These are phyloP conservation scores for Periconia macrospinosa DNA, from an alignment of 2,329 filamentous ascomycete species.

Conservation along the genomic window DNA sequence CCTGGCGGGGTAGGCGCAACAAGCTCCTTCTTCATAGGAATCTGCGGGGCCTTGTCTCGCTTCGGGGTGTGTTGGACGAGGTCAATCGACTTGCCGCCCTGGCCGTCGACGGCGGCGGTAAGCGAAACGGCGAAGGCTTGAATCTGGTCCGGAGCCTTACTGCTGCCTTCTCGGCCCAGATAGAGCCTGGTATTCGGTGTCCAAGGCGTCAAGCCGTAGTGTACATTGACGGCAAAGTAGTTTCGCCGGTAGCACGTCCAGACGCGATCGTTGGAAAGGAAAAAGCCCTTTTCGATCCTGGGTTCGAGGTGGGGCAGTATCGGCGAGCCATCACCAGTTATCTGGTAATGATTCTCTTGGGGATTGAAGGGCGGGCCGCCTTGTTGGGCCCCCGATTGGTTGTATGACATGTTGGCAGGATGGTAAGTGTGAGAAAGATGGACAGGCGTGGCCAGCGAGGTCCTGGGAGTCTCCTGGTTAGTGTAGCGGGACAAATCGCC, in stretches of 20 bases:
- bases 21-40: conserved; percentile 69
- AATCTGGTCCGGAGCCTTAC: conserved; percentile 58
- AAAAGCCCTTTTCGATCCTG: conserved; percentile 88
- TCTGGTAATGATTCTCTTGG: conserved; percentile 58
- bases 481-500: conserved; percentile 36
- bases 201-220: conserved; percentile 70
- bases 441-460: conserved; percentile 36
- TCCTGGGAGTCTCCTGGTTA: conserved; percentile 41
- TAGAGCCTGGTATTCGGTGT: conserved; percentile 59
- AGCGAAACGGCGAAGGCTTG: conserved; percentile 81
- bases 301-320: conserved; percentile 76
- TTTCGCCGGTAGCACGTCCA: conserved; percentile 94
- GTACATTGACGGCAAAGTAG: conserved; percentile 85
- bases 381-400: conserved; percentile 18
- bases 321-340: conserved; percentile 61
- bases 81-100: conserved; percentile 75
- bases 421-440: conserved; percentile 11
- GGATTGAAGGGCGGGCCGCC: conserved; percentile 50
- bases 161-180: conserved; percentile 51
- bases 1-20: conserved; percentile 68
- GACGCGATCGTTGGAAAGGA: conserved; percentile 71
- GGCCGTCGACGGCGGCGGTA: conserved; percentile 78
- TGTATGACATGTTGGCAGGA: conserved; percentile 17
- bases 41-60: conserved; percentile 82
- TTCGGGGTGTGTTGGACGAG: conserved; percentile 91